Percentiles rank a stretch among this genome's conserved stretches.
These are phyloP conservation scores for Bipolaris zeicola DNA, from an alignment of 2,329 filamentous ascomycete genomes.

Conservation along the genomic window DNA sequence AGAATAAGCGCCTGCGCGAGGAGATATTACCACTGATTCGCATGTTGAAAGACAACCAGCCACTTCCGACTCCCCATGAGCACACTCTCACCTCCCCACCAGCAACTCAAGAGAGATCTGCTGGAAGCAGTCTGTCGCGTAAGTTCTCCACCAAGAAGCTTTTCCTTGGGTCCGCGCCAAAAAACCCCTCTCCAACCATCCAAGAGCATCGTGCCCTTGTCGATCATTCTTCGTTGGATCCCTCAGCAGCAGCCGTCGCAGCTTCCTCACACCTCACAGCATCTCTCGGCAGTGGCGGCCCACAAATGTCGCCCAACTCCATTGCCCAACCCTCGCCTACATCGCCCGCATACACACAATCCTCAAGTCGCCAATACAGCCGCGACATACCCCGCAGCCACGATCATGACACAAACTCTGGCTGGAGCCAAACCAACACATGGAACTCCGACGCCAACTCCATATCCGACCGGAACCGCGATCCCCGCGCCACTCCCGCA, in stretches of 20 bases:
- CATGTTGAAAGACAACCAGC: constrained; percentile 88
- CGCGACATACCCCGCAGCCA: constrained; percentile 41
- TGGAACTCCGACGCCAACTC: constrained; percentile 40
- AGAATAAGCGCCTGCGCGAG: constrained; percentile 86
- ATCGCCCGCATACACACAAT: constrained; percentile 55
- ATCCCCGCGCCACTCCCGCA: constrained; percentile 40
- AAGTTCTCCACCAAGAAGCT: constrained; percentile 61
- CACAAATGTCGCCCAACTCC: constrained; percentile 50
- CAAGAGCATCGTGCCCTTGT: constrained; percentile 51
- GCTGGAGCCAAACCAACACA: constrained; percentile 37
- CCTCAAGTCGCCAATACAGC: constrained; percentile 38
- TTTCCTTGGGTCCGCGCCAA: constrained; percentile 55
- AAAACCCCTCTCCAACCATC: constrained; percentile 59
- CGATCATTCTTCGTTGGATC: constrained; percentile 54
- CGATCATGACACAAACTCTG: constrained; percentile 40
- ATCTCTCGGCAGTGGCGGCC: constrained; percentile 49
- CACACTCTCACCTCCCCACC: constrained; percentile 44
- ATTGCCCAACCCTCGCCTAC: constrained; percentile 55
- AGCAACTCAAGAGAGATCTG: constrained; percentile 41
- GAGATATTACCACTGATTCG: constrained; percentile 90
- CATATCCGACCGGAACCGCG: constrained; percentile 38
- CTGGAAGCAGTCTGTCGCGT: constrained; percentile 55
- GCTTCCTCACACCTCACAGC: constrained; percentile 58
- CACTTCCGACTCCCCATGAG: constrained; percentile 61
- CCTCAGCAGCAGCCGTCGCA: constrained; percentile 57